These are phyloP conservation scores for Decorospora gaudefroyi DNA, from an alignment of 2,329 filamentous ascomycete genomes.

Conservation along the genomic window DNA sequence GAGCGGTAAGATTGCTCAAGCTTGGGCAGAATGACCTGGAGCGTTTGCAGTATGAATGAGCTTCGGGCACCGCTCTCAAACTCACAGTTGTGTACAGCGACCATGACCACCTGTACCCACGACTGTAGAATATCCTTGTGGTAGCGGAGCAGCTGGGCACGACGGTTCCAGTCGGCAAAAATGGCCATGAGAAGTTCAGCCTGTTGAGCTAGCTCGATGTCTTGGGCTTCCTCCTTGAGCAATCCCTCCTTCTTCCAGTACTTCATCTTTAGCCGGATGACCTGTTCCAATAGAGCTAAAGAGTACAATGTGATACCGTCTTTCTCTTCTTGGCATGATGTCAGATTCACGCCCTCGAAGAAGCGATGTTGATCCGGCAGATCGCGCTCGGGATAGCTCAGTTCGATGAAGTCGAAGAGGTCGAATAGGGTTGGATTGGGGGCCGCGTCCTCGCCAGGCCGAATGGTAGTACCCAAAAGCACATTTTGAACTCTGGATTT, in stretches of 20 bases:
- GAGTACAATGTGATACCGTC: constrained; percentile 67
- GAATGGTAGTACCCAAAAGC: constrained; percentile 74
- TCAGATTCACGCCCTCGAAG: constrained; percentile 70
- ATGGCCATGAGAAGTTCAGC: constrained; percentile 62
- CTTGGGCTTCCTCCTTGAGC: constrained; percentile 45
- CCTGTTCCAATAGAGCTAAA: constrained; percentile 70
- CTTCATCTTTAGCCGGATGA: constrained; percentile 70
- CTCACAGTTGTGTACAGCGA: constrained; percentile 81
- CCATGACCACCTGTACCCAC: constrained; percentile 82
- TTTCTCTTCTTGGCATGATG: constrained; percentile 63
- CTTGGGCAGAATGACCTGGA: constrained; percentile 86
- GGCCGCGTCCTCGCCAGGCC: constrained; percentile 68
- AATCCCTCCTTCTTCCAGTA: constrained; percentile 58
- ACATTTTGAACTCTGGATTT: constrained; percentile 59
- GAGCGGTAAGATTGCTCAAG: constrained; percentile 76
- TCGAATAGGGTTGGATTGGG: constrained; percentile 82
- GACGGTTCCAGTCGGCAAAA: constrained; percentile 66
- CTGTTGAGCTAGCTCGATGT: constrained; percentile 49
- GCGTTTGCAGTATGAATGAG: constrained; percentile 79
- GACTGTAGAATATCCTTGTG: constrained; percentile 73
- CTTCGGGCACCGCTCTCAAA: constrained; percentile 73
- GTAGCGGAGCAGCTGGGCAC: constrained; percentile 59
- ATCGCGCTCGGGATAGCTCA: constrained; percentile 57
- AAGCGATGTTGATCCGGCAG: constrained; percentile 61
- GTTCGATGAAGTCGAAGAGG: constrained; percentile 85